Conservation (phyloP, 345 rosid genomes). For the Passiflora organensis region DNA sequence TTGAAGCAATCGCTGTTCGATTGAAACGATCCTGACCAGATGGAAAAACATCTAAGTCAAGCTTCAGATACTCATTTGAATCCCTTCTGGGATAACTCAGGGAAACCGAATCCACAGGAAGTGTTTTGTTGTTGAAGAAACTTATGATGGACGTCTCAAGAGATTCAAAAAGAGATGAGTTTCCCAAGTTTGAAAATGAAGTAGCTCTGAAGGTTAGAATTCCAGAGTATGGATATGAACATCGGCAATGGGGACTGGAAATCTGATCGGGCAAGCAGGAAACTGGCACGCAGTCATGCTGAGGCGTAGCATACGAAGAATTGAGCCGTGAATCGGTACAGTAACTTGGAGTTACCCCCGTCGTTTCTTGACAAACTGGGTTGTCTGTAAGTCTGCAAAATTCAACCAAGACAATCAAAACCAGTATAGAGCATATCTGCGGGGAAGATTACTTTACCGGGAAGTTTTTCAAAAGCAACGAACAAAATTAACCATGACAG, state of each 20-base stretch:
- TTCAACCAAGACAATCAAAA: background rate
- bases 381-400: conserved; percentile 58
- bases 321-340: conserved; percentile 31
- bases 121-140: conserved; percentile 23
- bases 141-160: conserved; percentile 32
- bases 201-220: conserved; percentile 51
- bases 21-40: conserved; percentile 41
- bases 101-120: conserved; percentile 60
- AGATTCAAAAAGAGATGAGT: conserved; percentile 21
- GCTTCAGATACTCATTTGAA: conserved; percentile 31
- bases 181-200: conserved; percentile 55
- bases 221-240: conserved; percentile 68
- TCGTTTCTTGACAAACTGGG: conserved; percentile 53
- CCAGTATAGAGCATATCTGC: background rate
- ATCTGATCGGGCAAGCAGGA: conserved; percentile 30
- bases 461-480: background rate
- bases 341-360: conserved; percentile 16
- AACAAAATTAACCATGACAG: background rate
- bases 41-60: conserved; percentile 56
- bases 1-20: conserved; percentile 26
- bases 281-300: conserved; percentile 36
- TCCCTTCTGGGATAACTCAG: conserved; percentile 56
- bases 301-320: conserved; percentile 36
- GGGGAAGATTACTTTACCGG: background rate
- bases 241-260: conserved; percentile 59